Evolutionary conservation across 805 yeast species (phyloP).

Genomic region (Candida pini): DNA sequence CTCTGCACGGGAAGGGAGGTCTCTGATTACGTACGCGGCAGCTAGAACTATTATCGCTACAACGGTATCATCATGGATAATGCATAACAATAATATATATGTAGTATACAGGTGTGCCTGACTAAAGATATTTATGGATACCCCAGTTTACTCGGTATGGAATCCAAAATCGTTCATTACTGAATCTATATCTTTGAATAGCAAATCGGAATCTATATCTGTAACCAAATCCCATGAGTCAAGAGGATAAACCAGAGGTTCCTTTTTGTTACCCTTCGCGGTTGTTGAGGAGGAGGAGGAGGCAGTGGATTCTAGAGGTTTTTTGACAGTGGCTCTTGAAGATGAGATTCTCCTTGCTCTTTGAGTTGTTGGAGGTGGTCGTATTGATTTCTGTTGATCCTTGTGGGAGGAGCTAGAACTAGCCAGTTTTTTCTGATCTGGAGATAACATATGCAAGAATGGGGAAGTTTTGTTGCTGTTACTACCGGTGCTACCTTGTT

Average conservation of each 20-base stretch:
- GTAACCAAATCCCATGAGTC: constrained; percentile 34
- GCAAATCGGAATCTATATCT: constrained; percentile 44
- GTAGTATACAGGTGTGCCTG: too few relatives aligned
- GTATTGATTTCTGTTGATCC: neutral
- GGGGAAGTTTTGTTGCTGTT: constrained; percentile 17
- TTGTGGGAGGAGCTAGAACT: neutral
- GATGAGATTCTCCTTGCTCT: neutral
- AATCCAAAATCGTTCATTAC: constrained; percentile 93
- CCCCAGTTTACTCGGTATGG: constrained; percentile 50
- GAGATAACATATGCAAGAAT: constrained; percentile 14
- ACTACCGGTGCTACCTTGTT: constrained; percentile 15
- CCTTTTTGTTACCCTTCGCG: neutral
- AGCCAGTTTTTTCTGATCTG: constrained; percentile 5
- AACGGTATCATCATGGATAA: too few relatives aligned
- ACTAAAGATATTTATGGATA: too few relatives aligned
- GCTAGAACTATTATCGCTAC: too few relatives aligned
- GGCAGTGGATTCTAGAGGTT: neutral
- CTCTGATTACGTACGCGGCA: too few relatives aligned
- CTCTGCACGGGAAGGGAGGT: too few relatives aligned
- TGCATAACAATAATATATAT: too few relatives aligned
- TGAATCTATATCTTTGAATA: constrained; percentile 80
- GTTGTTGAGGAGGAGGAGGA: neutral
- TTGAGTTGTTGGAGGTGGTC: neutral
- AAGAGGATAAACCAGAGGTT: constrained; percentile 24
- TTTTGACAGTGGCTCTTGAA: neutral